phyloP scores from a whole-genome alignment of 2,329 filamentous ascomycete species.

The Aureobasidium uvarum region DNA sequence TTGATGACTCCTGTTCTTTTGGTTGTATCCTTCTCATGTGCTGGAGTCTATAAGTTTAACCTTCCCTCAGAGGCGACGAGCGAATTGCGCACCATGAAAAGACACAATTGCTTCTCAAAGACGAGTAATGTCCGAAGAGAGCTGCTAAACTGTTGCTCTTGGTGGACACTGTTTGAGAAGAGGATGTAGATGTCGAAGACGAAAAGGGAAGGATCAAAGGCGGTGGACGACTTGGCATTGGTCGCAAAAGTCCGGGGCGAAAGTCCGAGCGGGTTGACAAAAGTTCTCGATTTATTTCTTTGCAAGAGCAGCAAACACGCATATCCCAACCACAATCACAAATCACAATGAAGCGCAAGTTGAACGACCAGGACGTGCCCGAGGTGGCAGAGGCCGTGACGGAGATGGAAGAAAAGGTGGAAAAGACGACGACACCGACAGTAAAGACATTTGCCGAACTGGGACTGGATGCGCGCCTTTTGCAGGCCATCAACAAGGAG shows the following conservation, averaged over 20 bases:
- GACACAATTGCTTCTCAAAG: too few relatives aligned
- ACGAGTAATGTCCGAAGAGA: too few relatives aligned
- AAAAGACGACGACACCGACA: constrained; percentile 2
- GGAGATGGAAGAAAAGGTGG: constrained; percentile 25
- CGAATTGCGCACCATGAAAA: too few relatives aligned
- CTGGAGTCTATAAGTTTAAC: too few relatives aligned
- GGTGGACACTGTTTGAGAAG: too few relatives aligned
- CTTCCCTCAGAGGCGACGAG: too few relatives aligned
- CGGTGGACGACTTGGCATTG: constrained; percentile 1
- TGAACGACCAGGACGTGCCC: constrained; percentile 50
- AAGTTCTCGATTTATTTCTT: constrained; percentile 23
- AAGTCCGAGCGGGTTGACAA: constrained; percentile 21
- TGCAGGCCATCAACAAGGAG: constrained; percentile 82
- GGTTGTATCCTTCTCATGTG: too few relatives aligned
- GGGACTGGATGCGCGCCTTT: constrained; percentile 76
- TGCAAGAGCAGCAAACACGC: constrained; percentile 2
- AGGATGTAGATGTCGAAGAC: too few relatives aligned
- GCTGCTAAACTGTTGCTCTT: too few relatives aligned
- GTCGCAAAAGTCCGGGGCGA: constrained; percentile 19
- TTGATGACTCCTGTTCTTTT: too few relatives aligned
- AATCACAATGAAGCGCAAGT: constrained; percentile 48
- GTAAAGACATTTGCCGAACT: constrained; percentile 67
- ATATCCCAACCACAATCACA: constrained; percentile 9
- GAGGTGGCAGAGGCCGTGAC: constrained; percentile 36
- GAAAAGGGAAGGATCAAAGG: neutral